Evolutionary conservation across 768 basidiomycete genomes (phyloP).

Genomic region (Nidularia pulvinata): DNA sequence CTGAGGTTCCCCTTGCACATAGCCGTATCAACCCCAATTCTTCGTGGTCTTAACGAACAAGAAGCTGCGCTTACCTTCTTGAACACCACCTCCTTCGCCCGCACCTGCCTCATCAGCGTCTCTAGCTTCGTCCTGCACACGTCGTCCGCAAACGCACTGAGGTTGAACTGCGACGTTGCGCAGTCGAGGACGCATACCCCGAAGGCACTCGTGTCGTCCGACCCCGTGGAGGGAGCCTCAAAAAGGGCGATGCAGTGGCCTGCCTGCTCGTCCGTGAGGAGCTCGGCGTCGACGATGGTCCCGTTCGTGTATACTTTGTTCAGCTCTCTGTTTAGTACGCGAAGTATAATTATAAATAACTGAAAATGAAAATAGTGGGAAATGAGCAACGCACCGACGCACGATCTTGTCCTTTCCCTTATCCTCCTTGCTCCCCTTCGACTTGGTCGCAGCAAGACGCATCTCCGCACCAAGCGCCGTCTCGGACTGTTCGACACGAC

Average conservation of each 20-base stretch:
- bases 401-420: slow-evolving; percentile 87
- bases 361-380: neutral
- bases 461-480: slow-evolving; percentile 98
- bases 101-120: slow-evolving; percentile 88
- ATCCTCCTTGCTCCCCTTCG: slow-evolving; percentile 56
- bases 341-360: neutral
- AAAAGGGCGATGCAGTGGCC: slow-evolving; percentile 94
- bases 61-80: too few species aligned
- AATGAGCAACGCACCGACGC: slow-evolving; percentile 46
- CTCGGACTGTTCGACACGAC: slow-evolving; percentile 95
- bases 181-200: slow-evolving; percentile 94
- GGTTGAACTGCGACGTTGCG: slow-evolving; percentile 92
- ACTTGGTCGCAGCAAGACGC: slow-evolving; percentile 77
- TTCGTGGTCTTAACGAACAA: too few species aligned
- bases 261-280: slow-evolving; percentile 90
- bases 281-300: slow-evolving; percentile 88
- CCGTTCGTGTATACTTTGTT: slow-evolving; percentile 97
- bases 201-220: slow-evolving; percentile 54
- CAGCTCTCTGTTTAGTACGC: slow-evolving; percentile 61
- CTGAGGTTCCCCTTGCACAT: slow-evolving; percentile 77
- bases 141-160: slow-evolving; percentile 91
- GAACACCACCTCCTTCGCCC: slow-evolving; percentile 90
- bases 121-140: slow-evolving; percentile 91
- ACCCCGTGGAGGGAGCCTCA: slow-evolving; percentile 49
- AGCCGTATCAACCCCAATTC: neutral